Conservation (phyloP, 495 filamentous ascomycete genomes). For the Jackrogersella multiformis region DNA sequence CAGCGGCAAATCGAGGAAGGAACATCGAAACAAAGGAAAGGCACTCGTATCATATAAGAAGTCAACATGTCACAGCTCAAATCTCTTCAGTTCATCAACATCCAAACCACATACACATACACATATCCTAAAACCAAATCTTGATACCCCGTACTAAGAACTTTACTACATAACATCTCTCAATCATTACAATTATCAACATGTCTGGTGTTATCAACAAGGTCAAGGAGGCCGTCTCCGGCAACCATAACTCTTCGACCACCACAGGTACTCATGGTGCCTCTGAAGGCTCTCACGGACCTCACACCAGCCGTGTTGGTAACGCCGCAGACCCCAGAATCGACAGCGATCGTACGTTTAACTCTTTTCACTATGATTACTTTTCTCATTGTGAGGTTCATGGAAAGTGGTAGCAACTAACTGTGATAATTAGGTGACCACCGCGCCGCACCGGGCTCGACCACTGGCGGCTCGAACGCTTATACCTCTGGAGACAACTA, state of each 20-base stretch:
- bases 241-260: conserved; percentile 49
- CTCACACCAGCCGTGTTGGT: conserved; percentile 52
- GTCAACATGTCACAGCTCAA: background rate
- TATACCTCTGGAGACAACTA: conserved; percentile 42
- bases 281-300: conserved; percentile 55
- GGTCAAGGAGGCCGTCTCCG: conserved; percentile 72
- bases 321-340: conserved; percentile 62
- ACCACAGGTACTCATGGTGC: conserved; percentile 35
- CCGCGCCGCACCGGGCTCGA: conserved; percentile 43
- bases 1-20: conserved; percentile 20
- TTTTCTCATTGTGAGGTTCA: no score
- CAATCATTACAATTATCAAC: conserved; percentile 42
- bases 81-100: background rate
- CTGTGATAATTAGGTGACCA: conserved; percentile 33
- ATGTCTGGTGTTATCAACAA: conserved; percentile 79
- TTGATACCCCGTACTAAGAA: conserved; percentile 13
- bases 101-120: background rate
- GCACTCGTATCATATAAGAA: conserved; percentile 26
- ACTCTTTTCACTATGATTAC: no score
- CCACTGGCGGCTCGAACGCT: conserved; percentile 41
- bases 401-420: no score
- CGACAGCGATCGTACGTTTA: conserved; percentile 52
- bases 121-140: conserved; percentile 17
- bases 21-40: conserved; percentile 11
- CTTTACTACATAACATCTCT: background rate